Evolutionary conservation across 192 early-diverging fungal genomes (phyloP).

Genomic region (Dispira parvispora): DNA sequence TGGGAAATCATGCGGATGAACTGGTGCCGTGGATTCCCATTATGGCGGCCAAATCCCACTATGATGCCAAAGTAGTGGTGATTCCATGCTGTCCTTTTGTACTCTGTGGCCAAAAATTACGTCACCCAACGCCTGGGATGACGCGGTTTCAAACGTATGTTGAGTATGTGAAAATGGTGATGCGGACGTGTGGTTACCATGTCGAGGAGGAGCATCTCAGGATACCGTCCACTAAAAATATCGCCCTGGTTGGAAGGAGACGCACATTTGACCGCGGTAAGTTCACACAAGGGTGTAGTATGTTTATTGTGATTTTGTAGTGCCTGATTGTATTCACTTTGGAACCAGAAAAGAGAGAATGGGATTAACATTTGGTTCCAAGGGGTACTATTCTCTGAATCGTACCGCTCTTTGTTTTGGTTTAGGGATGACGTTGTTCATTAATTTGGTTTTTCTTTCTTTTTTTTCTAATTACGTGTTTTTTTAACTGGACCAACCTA

Average conservation of each 20-base stretch:
- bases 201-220: slow-evolving; percentile 45
- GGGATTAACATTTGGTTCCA: not conserved
- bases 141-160: slow-evolving; percentile 57
- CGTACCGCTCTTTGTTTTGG: not conserved
- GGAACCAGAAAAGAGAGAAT: not conserved
- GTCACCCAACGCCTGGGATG: slow-evolving; percentile 22
- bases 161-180: slow-evolving; percentile 35
- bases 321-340: not conserved
- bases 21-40: slow-evolving; percentile 73
- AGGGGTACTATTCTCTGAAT: not conserved
- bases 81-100: slow-evolving; percentile 76
- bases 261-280: slow-evolving; percentile 7
- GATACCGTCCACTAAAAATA: slow-evolving; percentile 70
- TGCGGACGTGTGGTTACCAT: slow-evolving; percentile 35
- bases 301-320: not conserved
- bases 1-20: slow-evolving; percentile 84
- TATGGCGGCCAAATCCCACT: slow-evolving; percentile 33
- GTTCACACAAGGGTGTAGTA: not conserved
- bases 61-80: slow-evolving; percentile 37
- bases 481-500: no score
- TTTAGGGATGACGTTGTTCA: not conserved
- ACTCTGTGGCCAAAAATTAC: slow-evolving; percentile 45
- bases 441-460: not conserved
- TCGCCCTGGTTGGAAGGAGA: slow-evolving; percentile 46
- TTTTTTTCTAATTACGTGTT: not conserved